phyloP scores from a whole-genome alignment of 2,329 filamentous ascomycete species.

The Acephala macrosclerotiorum region DNA sequence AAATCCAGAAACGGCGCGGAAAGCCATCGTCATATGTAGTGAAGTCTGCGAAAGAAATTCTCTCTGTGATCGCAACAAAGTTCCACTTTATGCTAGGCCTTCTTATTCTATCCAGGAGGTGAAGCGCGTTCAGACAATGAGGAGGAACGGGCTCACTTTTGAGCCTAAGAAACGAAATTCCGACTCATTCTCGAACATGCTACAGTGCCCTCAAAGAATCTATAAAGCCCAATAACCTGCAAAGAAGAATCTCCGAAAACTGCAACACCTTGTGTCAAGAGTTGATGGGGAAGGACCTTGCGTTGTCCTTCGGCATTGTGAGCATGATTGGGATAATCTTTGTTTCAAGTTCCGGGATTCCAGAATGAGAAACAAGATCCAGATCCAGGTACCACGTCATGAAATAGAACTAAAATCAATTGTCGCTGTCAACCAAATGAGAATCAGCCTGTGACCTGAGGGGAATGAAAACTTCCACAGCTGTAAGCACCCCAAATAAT shows the following conservation, averaged over 20 bases:
- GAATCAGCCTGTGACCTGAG: too few relatives aligned
- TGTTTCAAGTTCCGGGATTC: background rate
- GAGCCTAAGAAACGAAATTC: background rate
- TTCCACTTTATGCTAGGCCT: background rate
- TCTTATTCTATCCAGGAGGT: background rate
- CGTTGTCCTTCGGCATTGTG: background rate
- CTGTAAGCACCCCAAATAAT: too few relatives aligned
- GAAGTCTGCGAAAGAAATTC: background rate
- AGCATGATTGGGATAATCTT: background rate
- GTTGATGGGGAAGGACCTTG: background rate
- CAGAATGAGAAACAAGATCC: background rate
- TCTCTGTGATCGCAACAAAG: background rate
- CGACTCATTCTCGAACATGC: too few relatives aligned
- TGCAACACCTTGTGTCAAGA: background rate
- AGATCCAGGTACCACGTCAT: too few relatives aligned
- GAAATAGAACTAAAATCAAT: too few relatives aligned
- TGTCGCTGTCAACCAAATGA: too few relatives aligned
- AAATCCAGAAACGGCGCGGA: too few relatives aligned
- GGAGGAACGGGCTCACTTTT: background rate
- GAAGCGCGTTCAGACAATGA: background rate
- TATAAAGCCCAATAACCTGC: too few relatives aligned
- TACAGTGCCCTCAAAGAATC: too few relatives aligned
- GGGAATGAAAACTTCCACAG: too few relatives aligned
- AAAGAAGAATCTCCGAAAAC: too few relatives aligned
- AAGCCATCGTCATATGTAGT: background rate